Evolutionary conservation across 768 basidiomycete species (phyloP).

Genomic region (Clitopilus passeckerianus): DNA sequence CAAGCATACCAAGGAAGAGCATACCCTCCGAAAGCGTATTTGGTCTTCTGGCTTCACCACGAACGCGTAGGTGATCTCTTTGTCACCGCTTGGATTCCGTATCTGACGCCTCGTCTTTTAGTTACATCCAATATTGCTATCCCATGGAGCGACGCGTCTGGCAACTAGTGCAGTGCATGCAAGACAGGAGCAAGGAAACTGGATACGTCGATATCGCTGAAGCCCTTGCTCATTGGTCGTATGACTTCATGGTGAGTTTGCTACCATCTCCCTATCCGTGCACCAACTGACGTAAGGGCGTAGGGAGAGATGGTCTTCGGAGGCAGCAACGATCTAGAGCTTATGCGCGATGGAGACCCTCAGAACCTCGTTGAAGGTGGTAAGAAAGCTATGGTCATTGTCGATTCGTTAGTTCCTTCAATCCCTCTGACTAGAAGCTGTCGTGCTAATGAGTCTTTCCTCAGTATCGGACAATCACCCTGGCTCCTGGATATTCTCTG

Average conservation of each 20-base stretch:
- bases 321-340: constrained; percentile 11
- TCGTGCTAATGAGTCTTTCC: not conserved
- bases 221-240: constrained; percentile 18
- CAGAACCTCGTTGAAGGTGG: constrained; percentile 13
- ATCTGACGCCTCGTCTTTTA: not conserved
- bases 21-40: constrained; percentile 5
- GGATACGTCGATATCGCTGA: constrained; percentile 13
- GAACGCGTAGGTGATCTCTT: not conserved
- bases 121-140: constrained; percentile 5
- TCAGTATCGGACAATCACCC: constrained; percentile 23
- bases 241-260: constrained; percentile 17
- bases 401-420: constrained; percentile 17
- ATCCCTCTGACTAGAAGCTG: not conserved
- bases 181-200: constrained; percentile 2
- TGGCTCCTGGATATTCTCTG: constrained; percentile 24
- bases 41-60: constrained; percentile 4
- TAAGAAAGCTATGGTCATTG: constrained; percentile 15
- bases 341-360: constrained; percentile 19
- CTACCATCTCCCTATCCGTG: not conserved
- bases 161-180: constrained; percentile 11
- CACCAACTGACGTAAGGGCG: not conserved
- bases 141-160: constrained; percentile 12
- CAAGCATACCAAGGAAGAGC: constrained; percentile 2
- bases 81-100: not conserved
- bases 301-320: constrained; percentile 23